Evolutionary conservation across 345 rosid genomes (phyloP).

Genomic region (Syzygium oleosum): DNA sequence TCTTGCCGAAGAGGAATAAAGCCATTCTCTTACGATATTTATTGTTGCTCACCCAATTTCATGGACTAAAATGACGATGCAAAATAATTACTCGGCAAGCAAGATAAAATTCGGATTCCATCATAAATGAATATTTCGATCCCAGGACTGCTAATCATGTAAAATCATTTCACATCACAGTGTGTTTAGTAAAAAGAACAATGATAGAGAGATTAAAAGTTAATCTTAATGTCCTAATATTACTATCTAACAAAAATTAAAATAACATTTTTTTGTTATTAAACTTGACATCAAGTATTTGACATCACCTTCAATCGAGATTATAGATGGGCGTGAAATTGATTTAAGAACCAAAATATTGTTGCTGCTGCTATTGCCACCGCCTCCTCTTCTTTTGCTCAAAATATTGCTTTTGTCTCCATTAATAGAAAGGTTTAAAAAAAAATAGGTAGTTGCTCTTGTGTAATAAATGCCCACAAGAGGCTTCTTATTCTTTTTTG

Average conservation of each 20-base stretch:
- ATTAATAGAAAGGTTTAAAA: too few species aligned
- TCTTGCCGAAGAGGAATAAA: background rate
- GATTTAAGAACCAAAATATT: background rate
- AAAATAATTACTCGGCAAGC: too few species aligned
- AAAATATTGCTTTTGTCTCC: too few species aligned
- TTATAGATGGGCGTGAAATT: background rate
- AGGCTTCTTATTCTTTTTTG: too few species aligned
- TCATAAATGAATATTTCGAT: too few species aligned
- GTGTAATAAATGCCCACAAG: too few species aligned
- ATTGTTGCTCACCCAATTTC: background rate
- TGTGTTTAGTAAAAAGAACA: background rate
- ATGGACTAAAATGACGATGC: background rate
- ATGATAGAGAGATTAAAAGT: background rate
- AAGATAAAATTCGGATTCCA: too few species aligned
- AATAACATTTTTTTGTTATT: background rate
- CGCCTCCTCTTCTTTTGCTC: too few species aligned
- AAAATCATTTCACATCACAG: background rate
- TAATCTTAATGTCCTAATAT: background rate
- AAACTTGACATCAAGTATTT: background rate
- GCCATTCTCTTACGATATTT: background rate
- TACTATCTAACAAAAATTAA: background rate
- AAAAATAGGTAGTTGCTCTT: too few species aligned
- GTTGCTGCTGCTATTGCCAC: background rate
- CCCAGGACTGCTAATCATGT: too few species aligned
- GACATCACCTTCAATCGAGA: background rate